Evolutionary conservation across 176 grass and related monocot genomes (phyloP).

Genomic region (Musa troglodytarum): DNA sequence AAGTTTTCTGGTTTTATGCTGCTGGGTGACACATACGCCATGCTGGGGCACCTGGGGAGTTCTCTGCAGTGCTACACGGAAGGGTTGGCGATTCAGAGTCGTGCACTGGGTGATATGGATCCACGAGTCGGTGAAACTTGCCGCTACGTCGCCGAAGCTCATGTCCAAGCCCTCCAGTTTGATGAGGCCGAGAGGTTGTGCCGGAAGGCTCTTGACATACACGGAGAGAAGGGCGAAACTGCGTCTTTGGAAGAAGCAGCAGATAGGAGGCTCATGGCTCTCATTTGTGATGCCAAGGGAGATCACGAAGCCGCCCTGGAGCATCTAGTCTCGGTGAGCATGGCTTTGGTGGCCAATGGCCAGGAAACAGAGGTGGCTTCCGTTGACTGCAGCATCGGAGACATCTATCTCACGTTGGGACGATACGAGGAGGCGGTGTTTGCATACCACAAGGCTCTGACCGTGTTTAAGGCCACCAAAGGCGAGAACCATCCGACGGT

Average conservation of each 20-base stretch:
- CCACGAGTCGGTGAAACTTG: conserved; percentile 87
- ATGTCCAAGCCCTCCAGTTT: conserved; percentile 85
- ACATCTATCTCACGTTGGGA: conserved; percentile 80
- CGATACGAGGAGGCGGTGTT: conserved; percentile 89
- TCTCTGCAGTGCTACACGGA: conserved; percentile 64
- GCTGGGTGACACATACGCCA: conserved; percentile 72
- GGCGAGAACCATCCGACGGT: conserved; percentile 90
- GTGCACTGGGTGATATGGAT: conserved; percentile 64
- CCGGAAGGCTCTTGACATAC: conserved; percentile 72
- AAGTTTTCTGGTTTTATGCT: conserved; percentile 97
- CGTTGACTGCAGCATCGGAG: conserved; percentile 90
- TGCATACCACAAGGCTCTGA: conserved; percentile 84
- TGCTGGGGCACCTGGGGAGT: conserved; percentile 70
- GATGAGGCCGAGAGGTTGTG: conserved; percentile 73
- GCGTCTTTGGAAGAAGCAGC: conserved; percentile 77
- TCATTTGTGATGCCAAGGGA: conserved; percentile 88
- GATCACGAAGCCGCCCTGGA: conserved; percentile 80
- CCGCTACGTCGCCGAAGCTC: conserved; percentile 83
- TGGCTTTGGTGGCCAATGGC: conserved; percentile 78
- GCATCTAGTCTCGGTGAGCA: conserved; percentile 80
- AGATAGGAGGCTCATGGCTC: conserved; percentile 81
- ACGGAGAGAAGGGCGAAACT: conserved; percentile 47
- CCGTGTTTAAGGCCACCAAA: conserved; percentile 83
- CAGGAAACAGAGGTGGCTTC: conserved; percentile 92
- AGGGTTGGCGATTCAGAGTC: conserved; percentile 75